Conservation (phyloP, 371 early-diverging fungal genomes). For the Haplosporangium sp. region DNA sequence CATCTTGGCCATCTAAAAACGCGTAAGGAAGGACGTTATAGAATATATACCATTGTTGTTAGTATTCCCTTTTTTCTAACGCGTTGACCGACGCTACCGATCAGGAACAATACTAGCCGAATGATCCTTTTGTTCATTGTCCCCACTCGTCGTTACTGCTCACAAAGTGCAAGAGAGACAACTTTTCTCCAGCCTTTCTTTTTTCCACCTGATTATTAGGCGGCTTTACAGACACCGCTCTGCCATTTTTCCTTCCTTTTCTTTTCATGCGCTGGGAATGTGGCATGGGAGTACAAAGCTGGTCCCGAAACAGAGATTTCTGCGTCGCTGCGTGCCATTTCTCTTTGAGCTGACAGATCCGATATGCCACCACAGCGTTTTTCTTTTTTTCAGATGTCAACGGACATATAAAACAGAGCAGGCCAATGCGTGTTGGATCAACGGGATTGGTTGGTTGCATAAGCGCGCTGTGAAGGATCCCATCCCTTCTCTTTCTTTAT, state of each 20-base stretch:
- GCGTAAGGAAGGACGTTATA: background rate
- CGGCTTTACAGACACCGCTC: too few relatives aligned
- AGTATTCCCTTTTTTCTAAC: slow-evolving; percentile 3
- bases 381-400: background rate
- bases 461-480: too few relatives aligned
- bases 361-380: background rate
- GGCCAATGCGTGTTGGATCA: slow-evolving; percentile 1
- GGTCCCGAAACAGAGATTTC: too few relatives aligned
- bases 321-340: too few relatives aligned
- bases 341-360: background rate
- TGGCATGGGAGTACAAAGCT: background rate
- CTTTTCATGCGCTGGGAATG: too few relatives aligned
- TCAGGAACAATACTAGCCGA: too few relatives aligned
- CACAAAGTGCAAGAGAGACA: background rate
- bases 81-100: background rate
- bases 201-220: too few relatives aligned
- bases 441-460: slow-evolving; percentile 11
- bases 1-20: slow-evolving; percentile 61
- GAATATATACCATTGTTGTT: slow-evolving; percentile 1
- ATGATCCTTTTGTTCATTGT: background rate
- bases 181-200: too few relatives aligned
- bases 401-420: background rate
- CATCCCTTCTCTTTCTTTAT: too few relatives aligned
- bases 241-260: too few relatives aligned
- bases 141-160: background rate